Conservation (phyloP, 805 yeast species). For the Barnettozyma siamensis region DNA sequence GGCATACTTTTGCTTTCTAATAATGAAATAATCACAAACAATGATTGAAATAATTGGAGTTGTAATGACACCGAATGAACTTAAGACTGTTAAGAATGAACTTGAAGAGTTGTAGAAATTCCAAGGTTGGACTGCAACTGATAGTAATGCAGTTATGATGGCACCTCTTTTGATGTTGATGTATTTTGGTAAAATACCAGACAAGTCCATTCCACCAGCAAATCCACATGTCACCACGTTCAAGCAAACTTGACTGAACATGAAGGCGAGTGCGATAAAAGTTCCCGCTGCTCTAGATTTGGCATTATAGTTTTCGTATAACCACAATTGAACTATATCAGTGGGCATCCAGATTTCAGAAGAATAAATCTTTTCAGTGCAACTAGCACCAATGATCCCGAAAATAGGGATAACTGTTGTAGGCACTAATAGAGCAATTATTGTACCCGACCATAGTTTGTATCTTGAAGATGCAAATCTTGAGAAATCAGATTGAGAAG, state of each 20-base stretch:
- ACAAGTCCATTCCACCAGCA: constrained; percentile 29
- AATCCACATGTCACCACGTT: constrained; percentile 30
- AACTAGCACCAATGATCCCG: constrained; percentile 38
- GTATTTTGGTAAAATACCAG: constrained; percentile 22
- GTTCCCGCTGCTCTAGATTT: constrained; percentile 32
- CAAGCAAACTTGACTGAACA: constrained; percentile 27
- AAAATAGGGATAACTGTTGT: constrained; percentile 38
- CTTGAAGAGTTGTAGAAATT: constrained; percentile 30
- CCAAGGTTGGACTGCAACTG: constrained; percentile 34
- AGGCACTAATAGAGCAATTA: constrained; percentile 28
- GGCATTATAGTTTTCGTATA: constrained; percentile 26
- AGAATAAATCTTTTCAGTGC: constrained; percentile 31
- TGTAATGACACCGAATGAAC: constrained; percentile 31
- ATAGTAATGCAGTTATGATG: constrained; percentile 25
- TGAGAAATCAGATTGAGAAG: constrained; percentile 32
- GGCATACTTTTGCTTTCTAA: constrained; percentile 29
- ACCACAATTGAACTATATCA: constrained; percentile 27
- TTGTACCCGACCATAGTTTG: constrained; percentile 20
- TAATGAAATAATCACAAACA: constrained; percentile 34
- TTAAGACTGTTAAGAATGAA: constrained; percentile 29
- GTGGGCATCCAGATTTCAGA: constrained; percentile 32
- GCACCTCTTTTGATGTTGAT: constrained; percentile 34
- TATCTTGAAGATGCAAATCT: constrained; percentile 28
- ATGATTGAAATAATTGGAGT: constrained; percentile 33
- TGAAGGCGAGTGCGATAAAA: constrained; percentile 29